Evolutionary conservation across 2,329 filamentous ascomycete species (phyloP), one percentile per base, ranked within the genome.

Genomic region (Pestalotiopsis sp.): DNA sequence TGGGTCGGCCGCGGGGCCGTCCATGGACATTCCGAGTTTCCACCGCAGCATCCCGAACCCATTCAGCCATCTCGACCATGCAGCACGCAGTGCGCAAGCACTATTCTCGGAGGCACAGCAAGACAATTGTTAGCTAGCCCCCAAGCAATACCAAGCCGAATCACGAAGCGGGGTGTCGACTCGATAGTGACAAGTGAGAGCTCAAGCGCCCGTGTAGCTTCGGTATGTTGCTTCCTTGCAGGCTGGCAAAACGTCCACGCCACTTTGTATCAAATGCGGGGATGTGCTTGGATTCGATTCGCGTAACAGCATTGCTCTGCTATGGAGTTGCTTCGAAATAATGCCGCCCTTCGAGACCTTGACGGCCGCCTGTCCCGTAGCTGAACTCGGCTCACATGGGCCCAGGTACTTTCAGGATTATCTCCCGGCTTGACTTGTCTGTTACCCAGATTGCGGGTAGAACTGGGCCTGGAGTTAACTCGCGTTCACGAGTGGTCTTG

Each of bases 211-310:
- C 23, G 58, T 36, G 58, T 62, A 38, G 59, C 59, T 39, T 14
- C 36, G 27, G 36, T n/a, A n/a, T 20, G 59, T n/a, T 27, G n/a
- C 25, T 63, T 14, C 38, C 27, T 9, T 58, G 45, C 41, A 36
- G 13, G n/a, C 36, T 66, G 63, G 63, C 63, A 23, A 36, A 66
- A 38, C 52, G 41, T 49, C 45, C 27, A 36, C 49, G 63, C 63
- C 63, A 66, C 63, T 31, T n/a, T 36, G 17, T 36, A 58, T 57
- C 41, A 66, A 66, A 31, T 66, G 63, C 63, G 63, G 63, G 63
- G 63, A 66, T 56, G 38, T 56, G 63, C 41, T 36, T 27, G 12
- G n/a, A 25, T 66, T 66, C 63, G 13, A 57, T 56, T 66, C 45
- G 63, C 49, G 63, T 66, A 66, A 56, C n/a, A 49, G 27, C 39